These are phyloP conservation scores for Phycomyces nitens DNA, from an alignment of 192 early-diverging fungal genomes.

Conservation along the genomic window DNA sequence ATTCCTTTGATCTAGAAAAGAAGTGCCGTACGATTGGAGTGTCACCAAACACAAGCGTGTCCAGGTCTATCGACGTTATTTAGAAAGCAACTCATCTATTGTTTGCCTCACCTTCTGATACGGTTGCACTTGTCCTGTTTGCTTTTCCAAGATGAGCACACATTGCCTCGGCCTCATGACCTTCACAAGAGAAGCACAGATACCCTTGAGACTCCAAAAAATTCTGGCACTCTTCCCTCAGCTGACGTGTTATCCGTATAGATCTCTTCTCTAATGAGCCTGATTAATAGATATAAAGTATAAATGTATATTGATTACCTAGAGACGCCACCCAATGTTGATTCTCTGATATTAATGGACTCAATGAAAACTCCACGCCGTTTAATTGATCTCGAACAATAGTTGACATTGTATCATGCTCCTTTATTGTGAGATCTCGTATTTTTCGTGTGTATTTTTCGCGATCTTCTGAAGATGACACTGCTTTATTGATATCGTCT, in stretches of 20 bases:
- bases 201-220: slow-evolving; percentile 51
- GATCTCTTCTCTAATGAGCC: slow-evolving; percentile 45
- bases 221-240: slow-evolving; percentile 42
- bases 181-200: slow-evolving; percentile 40
- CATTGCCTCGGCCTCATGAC: slow-evolving; percentile 62
- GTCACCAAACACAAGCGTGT: slow-evolving; percentile 52
- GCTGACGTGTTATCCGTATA: slow-evolving; percentile 42
- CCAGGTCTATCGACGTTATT: slow-evolving; percentile 42
- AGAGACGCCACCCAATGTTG: slow-evolving; percentile 10
- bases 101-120: slow-evolving; percentile 50
- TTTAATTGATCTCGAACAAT: slow-evolving; percentile 11
- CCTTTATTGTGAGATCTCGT: slow-evolving; percentile 16
- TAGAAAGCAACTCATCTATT: slow-evolving; percentile 36
- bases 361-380: slow-evolving; percentile 9
- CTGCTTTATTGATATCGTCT: slow-evolving; percentile 6
- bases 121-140: slow-evolving; percentile 51
- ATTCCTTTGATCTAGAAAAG: slow-evolving; percentile 19
- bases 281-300: neutral
- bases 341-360: slow-evolving; percentile 13
- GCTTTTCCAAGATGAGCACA: slow-evolving; percentile 54
- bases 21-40: slow-evolving; percentile 48
- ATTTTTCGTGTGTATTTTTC: slow-evolving; percentile 30
- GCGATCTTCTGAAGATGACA: slow-evolving; percentile 6
- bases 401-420: slow-evolving; percentile 14
- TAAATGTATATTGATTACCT: neutral